Evolutionary conservation across 2,329 filamentous ascomycete genomes (phyloP).

Genomic region (Diaporthe sp.): DNA sequence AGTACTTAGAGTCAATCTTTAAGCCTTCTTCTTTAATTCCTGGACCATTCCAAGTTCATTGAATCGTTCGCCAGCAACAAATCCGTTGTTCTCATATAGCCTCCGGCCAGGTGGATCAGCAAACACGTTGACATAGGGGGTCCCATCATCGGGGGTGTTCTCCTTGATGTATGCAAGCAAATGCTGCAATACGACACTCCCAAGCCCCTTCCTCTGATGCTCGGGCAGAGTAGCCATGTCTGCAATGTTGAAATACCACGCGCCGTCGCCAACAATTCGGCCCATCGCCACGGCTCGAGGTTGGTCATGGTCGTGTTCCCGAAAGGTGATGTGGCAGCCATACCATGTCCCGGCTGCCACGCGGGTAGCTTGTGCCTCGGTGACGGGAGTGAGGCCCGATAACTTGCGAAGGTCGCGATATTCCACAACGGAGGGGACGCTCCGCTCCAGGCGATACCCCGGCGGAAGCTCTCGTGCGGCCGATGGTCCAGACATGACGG

Average conservation of each 20-base stretch:
- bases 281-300: conserved; percentile 55
- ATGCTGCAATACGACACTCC: conserved; percentile 54
- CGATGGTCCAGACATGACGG: background rate
- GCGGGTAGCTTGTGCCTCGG: conserved; percentile 47
- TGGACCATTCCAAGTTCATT: conserved; percentile 49
- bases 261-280: conserved; percentile 61
- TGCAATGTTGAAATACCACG: conserved; percentile 61
- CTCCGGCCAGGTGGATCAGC: conserved; percentile 56
- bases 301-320: background rate
- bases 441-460: conserved; percentile 48
- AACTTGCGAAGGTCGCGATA: conserved; percentile 51
- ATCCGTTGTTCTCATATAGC: conserved; percentile 58
- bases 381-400: conserved; percentile 50
- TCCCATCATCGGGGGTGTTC: conserved; percentile 48
- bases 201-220: conserved; percentile 59
- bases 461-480: background rate
- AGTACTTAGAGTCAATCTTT: background rate
- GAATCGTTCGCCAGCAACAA: conserved; percentile 50
- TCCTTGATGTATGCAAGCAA: conserved; percentile 53
- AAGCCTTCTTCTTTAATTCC: background rate
- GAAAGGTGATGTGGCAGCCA: conserved; percentile 51
- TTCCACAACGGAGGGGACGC: conserved; percentile 46
- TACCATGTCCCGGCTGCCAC: conserved; percentile 53
- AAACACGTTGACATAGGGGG: conserved; percentile 55
- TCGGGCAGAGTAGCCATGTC: conserved; percentile 61